Conservation (phyloP, 345 rosid species). For the Brassica juncea region DNA sequence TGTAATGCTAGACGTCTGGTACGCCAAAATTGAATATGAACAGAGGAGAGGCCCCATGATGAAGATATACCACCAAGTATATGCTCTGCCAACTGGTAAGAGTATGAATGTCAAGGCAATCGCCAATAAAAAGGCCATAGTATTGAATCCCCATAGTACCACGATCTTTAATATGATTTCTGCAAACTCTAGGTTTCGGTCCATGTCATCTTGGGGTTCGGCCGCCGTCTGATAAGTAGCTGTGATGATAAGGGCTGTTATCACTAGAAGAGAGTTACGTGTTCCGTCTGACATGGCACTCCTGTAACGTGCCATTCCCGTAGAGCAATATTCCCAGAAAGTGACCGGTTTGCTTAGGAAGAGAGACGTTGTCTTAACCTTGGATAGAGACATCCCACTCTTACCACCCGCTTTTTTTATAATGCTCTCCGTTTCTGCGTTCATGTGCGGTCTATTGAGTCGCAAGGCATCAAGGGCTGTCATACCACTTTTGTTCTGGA, state of each 20-base stretch:
- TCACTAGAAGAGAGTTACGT: slow-evolving; percentile 38
- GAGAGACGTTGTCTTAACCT: not conserved
- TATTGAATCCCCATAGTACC: not conserved
- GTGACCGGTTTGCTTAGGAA: not conserved
- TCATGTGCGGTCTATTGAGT: not conserved
- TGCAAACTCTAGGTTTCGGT: no score
- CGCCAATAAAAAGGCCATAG: not conserved
- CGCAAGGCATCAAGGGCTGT: slow-evolving; percentile 27
- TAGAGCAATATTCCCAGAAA: not conserved
- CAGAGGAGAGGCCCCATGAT: not conserved
- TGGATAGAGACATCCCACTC: not conserved
- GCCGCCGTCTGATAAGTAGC: slow-evolving; percentile 7
- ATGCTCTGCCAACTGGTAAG: slow-evolving; percentile 23
- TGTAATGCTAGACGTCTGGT: not conserved
- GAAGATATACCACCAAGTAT: slow-evolving; percentile 3
- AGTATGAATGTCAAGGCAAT: slow-evolving; percentile 24
- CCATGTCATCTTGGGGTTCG: not conserved
- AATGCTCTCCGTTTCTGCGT: not conserved
- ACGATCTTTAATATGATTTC: not conserved
- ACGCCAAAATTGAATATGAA: not conserved
- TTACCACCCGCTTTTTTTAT: not conserved
- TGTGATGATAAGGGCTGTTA: slow-evolving; percentile 32
- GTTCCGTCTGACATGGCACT: slow-evolving; percentile 3
- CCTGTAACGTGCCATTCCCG: not conserved
- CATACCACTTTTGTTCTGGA: not conserved